Base-by-base conservation (phyloP, 2,329 filamentous ascomycete species). In the Aspergillus sp. region DNA sequence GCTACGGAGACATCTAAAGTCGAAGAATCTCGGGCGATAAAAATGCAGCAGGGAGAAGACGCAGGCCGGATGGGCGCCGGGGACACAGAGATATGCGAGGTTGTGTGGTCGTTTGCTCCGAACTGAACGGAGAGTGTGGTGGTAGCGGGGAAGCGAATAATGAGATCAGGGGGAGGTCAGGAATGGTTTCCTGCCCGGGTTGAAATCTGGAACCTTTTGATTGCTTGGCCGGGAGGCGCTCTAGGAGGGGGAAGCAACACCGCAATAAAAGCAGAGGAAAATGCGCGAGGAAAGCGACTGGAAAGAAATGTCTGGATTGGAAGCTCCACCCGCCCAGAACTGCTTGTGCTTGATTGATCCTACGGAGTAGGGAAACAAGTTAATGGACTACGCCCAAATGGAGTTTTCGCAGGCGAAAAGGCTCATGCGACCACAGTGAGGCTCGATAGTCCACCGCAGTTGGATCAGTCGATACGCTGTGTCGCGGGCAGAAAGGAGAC, bases 161-260 rank as follows among this genome's bases (percentile, higher is more conserved):
- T 51, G 47, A 52, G 47, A 52, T 57, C 39, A 56, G 47, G 53
- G 31, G 53, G 11, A 50, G 39, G 53, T 50, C 40, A 56, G 24
- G 23, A 24, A 37, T 8, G 41, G 45, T 39, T 49, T 49, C 17
- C 19, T 21, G 19, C 5, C 35, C 27, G 27, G 27, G 35, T 50
- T 21, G 40, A 17, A 41, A 21, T 17, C n/a, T 17, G 19, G n/a
- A 21, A 43, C 15, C 15, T 19, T 23, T 27, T 54, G 14, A 27
- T 54, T 54, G n/a, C 27, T 53, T 44, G 41, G 40, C 24, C n/a
- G 52, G 45, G 39, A 23, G 44, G 43, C 45, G 6, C 37, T 40
- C 15, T 31, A 40, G 39, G 41, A 15, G 51, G 52, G 37, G 48
- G 33, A 33, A 50, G 45, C n/a, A 47, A 54, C 39, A 17, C 15